Base-by-base conservation (phyloP, 306 rosid genomes). In the Glycine soja region DNA sequence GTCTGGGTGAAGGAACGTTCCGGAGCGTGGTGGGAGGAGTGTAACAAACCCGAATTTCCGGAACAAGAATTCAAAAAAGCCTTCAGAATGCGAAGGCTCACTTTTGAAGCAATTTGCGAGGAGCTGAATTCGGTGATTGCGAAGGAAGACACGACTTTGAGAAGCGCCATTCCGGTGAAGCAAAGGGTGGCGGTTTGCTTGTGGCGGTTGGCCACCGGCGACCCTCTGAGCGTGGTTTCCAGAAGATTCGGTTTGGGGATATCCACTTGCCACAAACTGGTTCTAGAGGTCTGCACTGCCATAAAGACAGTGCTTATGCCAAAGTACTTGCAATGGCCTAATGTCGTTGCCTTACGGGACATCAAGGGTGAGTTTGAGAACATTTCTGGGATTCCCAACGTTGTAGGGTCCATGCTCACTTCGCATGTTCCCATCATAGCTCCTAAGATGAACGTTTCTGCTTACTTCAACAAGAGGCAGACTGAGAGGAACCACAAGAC, bases 1-100 rank as follows among this genome's bases (percentile, higher is more conserved):
- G 70, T 93, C n/a, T 93, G 98, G 98, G 98, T 91, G 50, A 93
- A 89, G 83, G 93, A 93, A 80, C 85, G 98, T 57, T 93, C 98
- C 0, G 92, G 90, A 19, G 98, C 97, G 3, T 93, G 97, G 98
- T 93, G 98, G 98, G 98, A 93, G 54, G 91, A 89, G 78, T 93
- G 95, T 69, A 88, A 90, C 76, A 82, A 81, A 10, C 90, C 95
- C 1, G 93, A 91, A 40, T 93, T 85, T 24, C 98, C 98, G 2
- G 98, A 93, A 24, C 87, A 84, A 72, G 92, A 93, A 10, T 93
- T 93, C 86, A 88, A 70, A 68, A 90, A 91, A 72, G 95, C 89
- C 10, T 93, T 91, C 76, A 79, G 97, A 59, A 91, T 93, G 98
- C 88, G 93, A 4, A 90, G 86, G 30, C 77, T 85, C 0, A 93